Evolutionary conservation across 2,329 filamentous ascomycete genomes (phyloP).

Genomic region (Phoma sp.): DNA sequence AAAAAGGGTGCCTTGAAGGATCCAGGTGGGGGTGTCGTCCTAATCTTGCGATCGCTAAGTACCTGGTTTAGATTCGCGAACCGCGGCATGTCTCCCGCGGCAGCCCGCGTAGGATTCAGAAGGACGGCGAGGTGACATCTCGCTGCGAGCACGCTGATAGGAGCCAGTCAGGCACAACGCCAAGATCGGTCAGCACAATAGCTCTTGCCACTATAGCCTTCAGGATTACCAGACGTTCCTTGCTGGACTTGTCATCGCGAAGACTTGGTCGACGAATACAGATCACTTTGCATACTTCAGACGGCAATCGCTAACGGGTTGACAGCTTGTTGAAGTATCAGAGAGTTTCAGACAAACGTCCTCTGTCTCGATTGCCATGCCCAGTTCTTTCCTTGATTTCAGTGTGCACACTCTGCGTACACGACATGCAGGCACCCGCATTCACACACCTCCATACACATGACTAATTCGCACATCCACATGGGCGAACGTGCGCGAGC

Average conservation of each 20-base stretch:
- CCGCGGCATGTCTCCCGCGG: neutral
- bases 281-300: neutral
- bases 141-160: neutral
- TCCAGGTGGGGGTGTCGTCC: conserved; percentile 7
- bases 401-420: conserved; percentile 21
- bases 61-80: neutral
- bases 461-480: conserved; percentile 16
- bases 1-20: neutral
- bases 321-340: conserved; percentile 4
- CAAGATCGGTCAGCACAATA: neutral
- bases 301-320: conserved; percentile 9
- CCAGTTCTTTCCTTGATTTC: conserved; percentile 15
- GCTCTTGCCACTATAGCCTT: neutral
- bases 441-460: conserved; percentile 19
- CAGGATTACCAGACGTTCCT: neutral
- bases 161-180: neutral
- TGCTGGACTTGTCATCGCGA: too few species aligned
- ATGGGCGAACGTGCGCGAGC: conserved; percentile 20
- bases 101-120: neutral
- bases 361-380: conserved; percentile 5
- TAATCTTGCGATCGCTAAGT: neutral
- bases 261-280: neutral
- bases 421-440: conserved; percentile 18
- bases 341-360: conserved; percentile 4
- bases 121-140: conserved; percentile 3